phyloP scores from a whole-genome alignment of 805 yeast species.

The Wickerhamomyces ciferrii region DNA sequence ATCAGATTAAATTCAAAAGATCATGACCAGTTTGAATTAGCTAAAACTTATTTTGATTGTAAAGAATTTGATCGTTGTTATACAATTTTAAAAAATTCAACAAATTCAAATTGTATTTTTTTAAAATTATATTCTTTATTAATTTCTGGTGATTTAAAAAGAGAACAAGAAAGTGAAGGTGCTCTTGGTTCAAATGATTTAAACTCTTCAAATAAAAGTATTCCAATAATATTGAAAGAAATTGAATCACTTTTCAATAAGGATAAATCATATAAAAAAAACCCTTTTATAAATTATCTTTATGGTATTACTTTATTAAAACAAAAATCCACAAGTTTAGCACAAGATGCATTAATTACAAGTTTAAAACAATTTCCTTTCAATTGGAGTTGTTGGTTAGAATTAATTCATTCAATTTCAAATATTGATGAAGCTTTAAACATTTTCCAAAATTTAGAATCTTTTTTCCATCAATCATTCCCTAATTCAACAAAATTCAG shows the following conservation, averaged over 20 bases:
- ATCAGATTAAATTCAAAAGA: conserved; percentile 23
- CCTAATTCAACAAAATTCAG: conserved; percentile 17
- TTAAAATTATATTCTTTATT: conserved; percentile 63
- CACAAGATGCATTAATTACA: conserved; percentile 53
- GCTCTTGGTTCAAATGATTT: conserved; percentile 40
- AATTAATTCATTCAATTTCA: conserved; percentile 56
- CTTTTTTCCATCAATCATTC: conserved; percentile 24
- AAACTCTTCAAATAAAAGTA: conserved; percentile 22
- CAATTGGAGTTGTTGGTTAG: conserved; percentile 95
- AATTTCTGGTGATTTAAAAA: conserved; percentile 72
- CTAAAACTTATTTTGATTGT: conserved; percentile 70
- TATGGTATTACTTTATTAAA: conserved; percentile 63
- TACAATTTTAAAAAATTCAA: conserved; percentile 45
- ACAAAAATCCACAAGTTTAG: conserved; percentile 54
- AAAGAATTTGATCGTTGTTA: conserved; percentile 83
- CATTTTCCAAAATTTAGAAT: conserved; percentile 15
- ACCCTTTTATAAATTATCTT: conserved; percentile 66
- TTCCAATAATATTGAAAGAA: conserved; percentile 35
- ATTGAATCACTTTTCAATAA: conserved; percentile 27
- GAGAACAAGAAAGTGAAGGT: conserved; percentile 68
- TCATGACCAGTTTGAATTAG: conserved; percentile 47
- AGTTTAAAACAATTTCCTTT: conserved; percentile 69
- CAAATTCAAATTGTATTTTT: conserved; percentile 50
- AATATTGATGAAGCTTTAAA: conserved; percentile 54
- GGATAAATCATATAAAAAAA: conserved; percentile 24